Conservation (phyloP, 1,284 basidiomycete species). For the Peniophora sp. region DNA sequence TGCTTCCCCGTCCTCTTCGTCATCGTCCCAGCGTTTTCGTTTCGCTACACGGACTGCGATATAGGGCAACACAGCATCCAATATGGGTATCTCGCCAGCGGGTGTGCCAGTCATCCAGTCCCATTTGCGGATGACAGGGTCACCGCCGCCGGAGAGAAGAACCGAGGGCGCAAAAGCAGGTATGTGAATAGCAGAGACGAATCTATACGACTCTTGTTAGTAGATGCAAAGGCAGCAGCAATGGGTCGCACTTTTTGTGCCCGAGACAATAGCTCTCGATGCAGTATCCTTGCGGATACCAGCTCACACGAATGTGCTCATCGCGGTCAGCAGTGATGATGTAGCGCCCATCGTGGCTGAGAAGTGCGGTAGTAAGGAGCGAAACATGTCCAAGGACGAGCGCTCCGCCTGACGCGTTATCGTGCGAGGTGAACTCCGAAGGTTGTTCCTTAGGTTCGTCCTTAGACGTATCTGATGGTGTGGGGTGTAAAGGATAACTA, state of each 20-base stretch:
- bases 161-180: conserved; percentile 38
- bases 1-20: conserved; percentile 26
- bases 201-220: too few species aligned
- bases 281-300: conserved; percentile 77
- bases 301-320: conserved; percentile 88
- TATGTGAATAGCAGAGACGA: conserved; percentile 74
- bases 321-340: conserved; percentile 88
- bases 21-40: conserved; percentile 29
- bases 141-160: conserved; percentile 85
- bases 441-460: conserved; percentile 16
- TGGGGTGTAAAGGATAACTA: conserved; percentile 41
- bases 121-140: conserved; percentile 72
- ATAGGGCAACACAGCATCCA: conserved; percentile 49
- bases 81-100: conserved; percentile 45
- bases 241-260: conserved; percentile 57
- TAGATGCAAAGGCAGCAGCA: too few species aligned
- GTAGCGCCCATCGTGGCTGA: conserved; percentile 59
- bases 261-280: conserved; percentile 85
- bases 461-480: conserved; percentile 1
- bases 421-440: conserved; percentile 49
- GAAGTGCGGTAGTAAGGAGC: conserved; percentile 64
- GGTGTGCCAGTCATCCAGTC: conserved; percentile 63
- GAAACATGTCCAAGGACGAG: conserved; percentile 85
- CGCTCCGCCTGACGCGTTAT: conserved; percentile 66
- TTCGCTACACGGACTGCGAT: conserved; percentile 43